These are phyloP conservation scores for Austroboletus novae-zelandiae DNA, from an alignment of 1,284 basidiomycete species.

Conservation along the genomic window DNA sequence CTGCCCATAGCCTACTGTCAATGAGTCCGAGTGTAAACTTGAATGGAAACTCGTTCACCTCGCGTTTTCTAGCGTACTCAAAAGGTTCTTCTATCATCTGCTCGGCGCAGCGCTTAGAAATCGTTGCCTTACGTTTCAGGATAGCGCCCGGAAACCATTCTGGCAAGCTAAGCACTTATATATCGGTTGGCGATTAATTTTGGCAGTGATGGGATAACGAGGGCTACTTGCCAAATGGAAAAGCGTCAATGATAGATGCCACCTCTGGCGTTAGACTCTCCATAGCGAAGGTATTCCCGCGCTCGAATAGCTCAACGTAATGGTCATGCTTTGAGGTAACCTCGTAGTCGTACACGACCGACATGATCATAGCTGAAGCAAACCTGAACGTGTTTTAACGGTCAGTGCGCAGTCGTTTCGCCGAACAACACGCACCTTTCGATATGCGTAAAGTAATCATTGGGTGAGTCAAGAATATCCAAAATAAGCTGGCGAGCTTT, in stretches of 20 bases:
- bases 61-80: conserved; percentile 15
- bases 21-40: background rate
- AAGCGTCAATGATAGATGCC: conserved; percentile 14
- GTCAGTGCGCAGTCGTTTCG: background rate
- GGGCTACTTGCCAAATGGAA: conserved; percentile 18
- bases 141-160: conserved; percentile 23
- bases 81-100: conserved; percentile 22
- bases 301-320: conserved; percentile 19
- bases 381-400: conserved; percentile 8
- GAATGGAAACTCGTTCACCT: conserved; percentile 9
- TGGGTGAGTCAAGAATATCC: conserved; percentile 19
- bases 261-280: conserved; percentile 19
- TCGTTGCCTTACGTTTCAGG: conserved; percentile 13
- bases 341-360: conserved; percentile 26
- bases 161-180: conserved; percentile 24
- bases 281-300: conserved; percentile 13
- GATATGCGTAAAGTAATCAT: conserved; percentile 17
- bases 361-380: conserved; percentile 23
- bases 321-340: conserved; percentile 14
- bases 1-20: conserved; percentile 11
- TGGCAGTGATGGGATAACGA: background rate
- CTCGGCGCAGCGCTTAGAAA: conserved; percentile 12
- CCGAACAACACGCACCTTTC: conserved; percentile 7
- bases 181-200: background rate
- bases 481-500: conserved; percentile 20